phyloP scores from a whole-genome alignment of 129 eudicot genomes.

The Flaveria robusta region DNA sequence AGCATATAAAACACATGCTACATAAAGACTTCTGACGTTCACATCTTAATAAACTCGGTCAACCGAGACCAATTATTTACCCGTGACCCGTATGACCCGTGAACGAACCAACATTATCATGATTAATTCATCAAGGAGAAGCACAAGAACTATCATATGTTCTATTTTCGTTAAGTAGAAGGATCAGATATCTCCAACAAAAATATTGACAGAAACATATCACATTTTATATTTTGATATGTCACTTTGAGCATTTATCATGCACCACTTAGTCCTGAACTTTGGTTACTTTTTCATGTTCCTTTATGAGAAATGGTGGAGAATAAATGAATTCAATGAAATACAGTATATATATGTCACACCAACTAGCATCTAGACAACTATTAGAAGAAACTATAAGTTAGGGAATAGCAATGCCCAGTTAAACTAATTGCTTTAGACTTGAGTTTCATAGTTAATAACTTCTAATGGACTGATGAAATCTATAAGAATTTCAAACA shows the following conservation, averaged over 20 bases:
- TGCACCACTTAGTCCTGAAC: conserved; percentile 7
- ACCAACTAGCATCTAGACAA: neutral
- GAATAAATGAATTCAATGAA: neutral
- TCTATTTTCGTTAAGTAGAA: conserved; percentile 5
- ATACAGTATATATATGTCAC: conserved; percentile 4
- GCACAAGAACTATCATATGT: neutral
- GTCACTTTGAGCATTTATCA: conserved; percentile 10
- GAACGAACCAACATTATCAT: no score
- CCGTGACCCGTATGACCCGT: no score
- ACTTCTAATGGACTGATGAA: neutral
- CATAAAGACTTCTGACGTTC: no score
- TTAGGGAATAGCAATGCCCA: conserved; percentile 6
- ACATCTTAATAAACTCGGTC: no score
- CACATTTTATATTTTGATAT: neutral
- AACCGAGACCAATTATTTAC: no score
- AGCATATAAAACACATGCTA: no score
- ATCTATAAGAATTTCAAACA: neutral
- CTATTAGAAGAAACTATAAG: conserved; percentile 13
- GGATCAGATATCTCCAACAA: neutral
- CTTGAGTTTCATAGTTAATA: conserved; percentile 12
- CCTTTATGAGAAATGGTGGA: conserved; percentile 3
- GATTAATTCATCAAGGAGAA: neutral
- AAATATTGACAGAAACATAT: conserved; percentile 13
- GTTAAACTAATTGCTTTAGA: conserved; percentile 12
- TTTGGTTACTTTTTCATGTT: neutral